Evolutionary conservation across 169 alveolate genomes (phyloP).

Genomic region (Eimeria nieschulzi): DNA sequence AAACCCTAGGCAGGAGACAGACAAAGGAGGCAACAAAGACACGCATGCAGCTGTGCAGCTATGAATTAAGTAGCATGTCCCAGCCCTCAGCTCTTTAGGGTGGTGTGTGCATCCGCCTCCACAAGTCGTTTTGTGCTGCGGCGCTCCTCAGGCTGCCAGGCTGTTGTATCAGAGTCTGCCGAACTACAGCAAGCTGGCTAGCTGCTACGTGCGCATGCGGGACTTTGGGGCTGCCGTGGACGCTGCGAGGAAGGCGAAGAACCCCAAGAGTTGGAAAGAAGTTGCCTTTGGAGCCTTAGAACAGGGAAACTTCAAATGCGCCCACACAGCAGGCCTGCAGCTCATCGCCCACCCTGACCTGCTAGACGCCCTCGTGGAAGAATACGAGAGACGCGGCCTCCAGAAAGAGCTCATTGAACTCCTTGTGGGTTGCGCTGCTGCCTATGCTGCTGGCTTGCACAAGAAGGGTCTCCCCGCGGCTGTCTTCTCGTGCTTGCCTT

Average conservation of each 20-base stretch:
- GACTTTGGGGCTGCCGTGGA: slow-evolving; percentile 97
- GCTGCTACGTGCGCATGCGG: slow-evolving; percentile 94
- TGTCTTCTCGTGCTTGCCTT: neutral
- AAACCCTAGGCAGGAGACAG: too few relatives aligned
- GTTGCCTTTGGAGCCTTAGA: slow-evolving; percentile 95
- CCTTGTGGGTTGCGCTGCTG: slow-evolving; percentile 80
- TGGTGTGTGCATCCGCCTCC: neutral
- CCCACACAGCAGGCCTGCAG: slow-evolving; percentile 95
- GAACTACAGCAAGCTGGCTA: slow-evolving; percentile 97
- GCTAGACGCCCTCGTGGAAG: slow-evolving; percentile 94
- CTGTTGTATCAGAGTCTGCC: slow-evolving; percentile 94
- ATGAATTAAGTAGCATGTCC: too few relatives aligned
- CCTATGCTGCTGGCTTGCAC: neutral
- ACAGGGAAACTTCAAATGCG: slow-evolving; percentile 91
- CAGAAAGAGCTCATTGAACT: slow-evolving; percentile 91
- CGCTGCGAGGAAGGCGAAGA: slow-evolving; percentile 98
- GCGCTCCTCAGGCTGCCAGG: slow-evolving; percentile 89
- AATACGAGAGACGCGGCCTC: slow-evolving; percentile 94
- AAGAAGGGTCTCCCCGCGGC: neutral
- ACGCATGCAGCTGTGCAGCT: too few relatives aligned
- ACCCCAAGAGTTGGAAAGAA: slow-evolving; percentile 95
- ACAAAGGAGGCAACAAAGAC: too few relatives aligned
- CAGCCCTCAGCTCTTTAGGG: too few relatives aligned
- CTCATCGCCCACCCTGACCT: slow-evolving; percentile 98
- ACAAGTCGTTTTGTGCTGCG: neutral